phyloP scores from a whole-genome alignment of 106 monocot genomes.

The Vanilla planifolia region DNA sequence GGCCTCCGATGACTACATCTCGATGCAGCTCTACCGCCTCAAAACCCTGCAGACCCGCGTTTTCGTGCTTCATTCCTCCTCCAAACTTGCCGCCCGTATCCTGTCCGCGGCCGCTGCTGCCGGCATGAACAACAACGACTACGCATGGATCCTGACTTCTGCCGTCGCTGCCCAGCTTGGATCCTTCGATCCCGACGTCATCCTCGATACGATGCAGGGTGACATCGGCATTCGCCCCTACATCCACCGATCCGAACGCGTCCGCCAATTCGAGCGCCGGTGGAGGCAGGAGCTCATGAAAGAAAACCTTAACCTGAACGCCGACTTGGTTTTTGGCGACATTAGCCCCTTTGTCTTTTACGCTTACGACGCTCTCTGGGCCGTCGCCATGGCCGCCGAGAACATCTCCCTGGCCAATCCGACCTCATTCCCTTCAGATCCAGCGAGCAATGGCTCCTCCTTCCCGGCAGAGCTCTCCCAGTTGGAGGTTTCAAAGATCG shows the following conservation, averaged over 20 bases:
- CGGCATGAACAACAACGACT: conserved; percentile 22
- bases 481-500: conserved; percentile 18
- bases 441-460: not conserved
- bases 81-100: conserved; percentile 7
- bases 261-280: conserved; percentile 10
- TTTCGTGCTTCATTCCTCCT: conserved; percentile 33
- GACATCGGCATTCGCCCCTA: conserved; percentile 23
- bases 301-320: conserved; percentile 5
- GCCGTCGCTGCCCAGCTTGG: conserved; percentile 14
- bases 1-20: conserved; percentile 24
- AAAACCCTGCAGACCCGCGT: conserved; percentile 47
- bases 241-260: not conserved
- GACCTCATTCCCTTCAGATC: not conserved
- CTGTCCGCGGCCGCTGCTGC: conserved; percentile 3
- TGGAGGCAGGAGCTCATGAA: conserved; percentile 32
- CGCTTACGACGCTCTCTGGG: conserved; percentile 67
- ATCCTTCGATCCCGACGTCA: conserved; percentile 3
- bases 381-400: conserved; percentile 53
- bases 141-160: conserved; percentile 30
- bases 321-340: conserved; percentile 2
- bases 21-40: conserved; percentile 35
- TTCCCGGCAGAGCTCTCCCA: conserved; percentile 11
- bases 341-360: conserved; percentile 27
- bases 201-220: conserved; percentile 26
- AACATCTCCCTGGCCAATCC: not conserved